Percentiles rank a stretch among this genome's conserved stretches.
phyloP scores from a whole-genome alignment of 768 basidiomycete species.

The Lactifluus hygrophoroides region DNA sequence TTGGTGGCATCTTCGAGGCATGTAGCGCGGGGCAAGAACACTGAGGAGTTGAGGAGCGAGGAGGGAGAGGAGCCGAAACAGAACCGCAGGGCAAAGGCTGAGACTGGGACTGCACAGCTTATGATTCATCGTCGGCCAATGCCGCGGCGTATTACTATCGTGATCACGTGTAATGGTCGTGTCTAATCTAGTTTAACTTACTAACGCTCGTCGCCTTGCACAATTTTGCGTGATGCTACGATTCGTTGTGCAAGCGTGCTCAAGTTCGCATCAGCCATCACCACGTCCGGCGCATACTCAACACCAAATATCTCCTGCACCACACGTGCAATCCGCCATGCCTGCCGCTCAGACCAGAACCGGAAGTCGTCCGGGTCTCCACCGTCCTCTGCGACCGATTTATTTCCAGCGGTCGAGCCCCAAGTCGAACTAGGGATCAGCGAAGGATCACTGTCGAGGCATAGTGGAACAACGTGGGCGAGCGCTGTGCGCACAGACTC shows the following conservation, averaged over 20 bases:
- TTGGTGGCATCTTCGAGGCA: not conserved
- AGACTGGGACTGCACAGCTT: too few relatives aligned
- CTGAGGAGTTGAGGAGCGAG: not conserved
- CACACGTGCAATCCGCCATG: conserved; percentile 74
- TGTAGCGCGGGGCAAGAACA: not conserved
- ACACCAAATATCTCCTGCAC: conserved; percentile 80
- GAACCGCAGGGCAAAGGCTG: too few relatives aligned
- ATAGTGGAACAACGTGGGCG: conserved; percentile 71
- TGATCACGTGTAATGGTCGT: not conserved
- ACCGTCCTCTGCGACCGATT: conserved; percentile 27
- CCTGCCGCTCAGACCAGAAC: conserved; percentile 89
- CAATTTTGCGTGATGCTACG: conserved; percentile 54
- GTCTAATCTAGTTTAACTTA: too few relatives aligned
- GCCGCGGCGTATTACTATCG: not conserved
- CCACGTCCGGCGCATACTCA: conserved; percentile 82
- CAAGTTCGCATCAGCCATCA: conserved; percentile 91
- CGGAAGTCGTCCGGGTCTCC: conserved; percentile 88
- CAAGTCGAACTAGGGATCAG: conserved; percentile 53
- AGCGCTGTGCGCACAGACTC: conserved; percentile 55
- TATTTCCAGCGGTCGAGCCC: conserved; percentile 17
- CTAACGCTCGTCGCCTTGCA: not conserved
- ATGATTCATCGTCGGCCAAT: too few relatives aligned
- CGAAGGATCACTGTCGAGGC: conserved; percentile 79
- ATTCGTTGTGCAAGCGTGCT: conserved; percentile 79
- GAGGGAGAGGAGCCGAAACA: too few relatives aligned